Evolutionary conservation across 164 flowering plant genomes (phyloP).

Genomic region (Piper longum): DNA sequence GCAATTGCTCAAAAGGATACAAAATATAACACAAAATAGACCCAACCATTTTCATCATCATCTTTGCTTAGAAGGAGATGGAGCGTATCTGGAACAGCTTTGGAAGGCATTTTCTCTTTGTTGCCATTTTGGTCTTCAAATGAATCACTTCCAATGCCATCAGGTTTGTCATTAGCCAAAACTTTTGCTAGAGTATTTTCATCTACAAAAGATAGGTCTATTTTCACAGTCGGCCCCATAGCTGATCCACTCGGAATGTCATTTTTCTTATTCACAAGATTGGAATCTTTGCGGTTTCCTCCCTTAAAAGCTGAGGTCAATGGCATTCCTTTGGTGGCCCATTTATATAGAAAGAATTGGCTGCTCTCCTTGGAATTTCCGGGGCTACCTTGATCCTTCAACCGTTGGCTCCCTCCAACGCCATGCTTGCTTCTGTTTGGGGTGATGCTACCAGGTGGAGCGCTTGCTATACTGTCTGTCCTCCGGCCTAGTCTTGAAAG

Average conservation of each 20-base stretch:
- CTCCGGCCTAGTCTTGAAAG: constrained; percentile 35
- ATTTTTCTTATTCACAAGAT: constrained; percentile 15
- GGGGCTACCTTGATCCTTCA: constrained; percentile 13
- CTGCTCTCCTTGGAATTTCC: constrained; percentile 10
- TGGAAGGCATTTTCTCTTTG: constrained; percentile 14
- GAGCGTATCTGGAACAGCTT: constrained; percentile 7
- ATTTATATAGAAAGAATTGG: constrained; percentile 88
- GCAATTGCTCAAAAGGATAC: not conserved
- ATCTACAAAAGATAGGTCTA: constrained; percentile 2
- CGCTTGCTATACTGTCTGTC: constrained; percentile 24
- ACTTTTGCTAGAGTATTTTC: constrained; percentile 3
- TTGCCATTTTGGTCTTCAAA: constrained; percentile 3
- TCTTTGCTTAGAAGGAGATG: constrained; percentile 1
- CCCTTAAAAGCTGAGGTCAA: constrained; percentile 25
- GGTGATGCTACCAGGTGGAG: constrained; percentile 15
- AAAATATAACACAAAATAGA: not conserved
- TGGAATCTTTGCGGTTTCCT: constrained; percentile 12
- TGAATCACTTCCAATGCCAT: constrained; percentile 11
- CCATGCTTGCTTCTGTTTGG: constrained; percentile 17
- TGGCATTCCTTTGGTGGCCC: constrained; percentile 69
- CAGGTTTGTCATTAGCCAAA: constrained; percentile 1
- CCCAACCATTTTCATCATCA: constrained; percentile 6
- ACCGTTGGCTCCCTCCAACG: constrained; percentile 10
- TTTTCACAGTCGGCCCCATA: constrained; percentile 2
- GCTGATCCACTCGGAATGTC: constrained; percentile 10